These are phyloP conservation scores for Calycina herbarum DNA, from an alignment of 2,329 filamentous ascomycete species.

Conservation along the genomic window DNA sequence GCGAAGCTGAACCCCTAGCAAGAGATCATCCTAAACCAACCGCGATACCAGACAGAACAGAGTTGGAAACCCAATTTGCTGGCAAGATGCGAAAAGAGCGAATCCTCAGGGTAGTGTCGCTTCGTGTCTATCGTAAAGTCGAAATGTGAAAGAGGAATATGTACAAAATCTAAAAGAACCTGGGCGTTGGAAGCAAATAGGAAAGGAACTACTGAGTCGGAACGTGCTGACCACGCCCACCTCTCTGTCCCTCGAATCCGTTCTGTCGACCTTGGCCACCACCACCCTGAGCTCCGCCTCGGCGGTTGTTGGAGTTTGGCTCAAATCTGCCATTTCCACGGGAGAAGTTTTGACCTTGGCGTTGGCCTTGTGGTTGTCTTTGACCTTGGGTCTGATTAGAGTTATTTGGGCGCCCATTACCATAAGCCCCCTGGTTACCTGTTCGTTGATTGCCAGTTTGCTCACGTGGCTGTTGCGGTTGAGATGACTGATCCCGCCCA, in stretches of 20 bases:
- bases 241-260: constrained; percentile 35
- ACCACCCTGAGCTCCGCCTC: constrained; percentile 33
- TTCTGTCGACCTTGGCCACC: constrained; percentile 35
- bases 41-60: constrained; percentile 21
- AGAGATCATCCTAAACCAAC: constrained; percentile 24
- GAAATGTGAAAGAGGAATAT: constrained; percentile 34
- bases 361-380: constrained; percentile 33
- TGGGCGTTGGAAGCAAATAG: constrained; percentile 10
- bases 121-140: constrained; percentile 35
- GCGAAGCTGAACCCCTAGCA: constrained; percentile 27
- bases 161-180: constrained; percentile 35
- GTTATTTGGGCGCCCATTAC: constrained; percentile 33
- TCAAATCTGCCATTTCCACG: constrained; percentile 33
- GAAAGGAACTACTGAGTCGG: constrained; percentile 32
- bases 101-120: constrained; percentile 25
- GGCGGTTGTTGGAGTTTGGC: constrained; percentile 25
- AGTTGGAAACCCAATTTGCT: constrained; percentile 18
- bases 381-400: constrained; percentile 31
- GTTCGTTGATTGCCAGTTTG: constrained; percentile 29
- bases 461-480: constrained; percentile 31
- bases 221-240: constrained; percentile 35
- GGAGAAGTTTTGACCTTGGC: constrained; percentile 32
- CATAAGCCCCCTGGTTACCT: constrained; percentile 28
- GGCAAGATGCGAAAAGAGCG: constrained; percentile 25
- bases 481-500: constrained; percentile 30